Percentiles rank a stretch among this genome's conserved stretches.
These are phyloP conservation scores for Tuber brumale DNA, from an alignment of 495 filamentous ascomycete species.

Conservation along the genomic window DNA sequence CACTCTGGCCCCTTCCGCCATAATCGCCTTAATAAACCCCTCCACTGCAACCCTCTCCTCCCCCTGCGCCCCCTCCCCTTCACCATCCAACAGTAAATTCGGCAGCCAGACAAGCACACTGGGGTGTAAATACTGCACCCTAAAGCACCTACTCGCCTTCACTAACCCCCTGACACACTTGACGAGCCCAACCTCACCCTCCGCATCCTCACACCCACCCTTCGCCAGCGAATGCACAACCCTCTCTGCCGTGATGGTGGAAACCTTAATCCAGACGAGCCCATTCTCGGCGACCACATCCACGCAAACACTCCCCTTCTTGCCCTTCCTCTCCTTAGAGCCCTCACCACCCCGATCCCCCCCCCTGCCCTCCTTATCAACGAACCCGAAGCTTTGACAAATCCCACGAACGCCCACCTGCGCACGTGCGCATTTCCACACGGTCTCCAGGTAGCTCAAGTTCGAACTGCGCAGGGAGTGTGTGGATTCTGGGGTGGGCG, in stretches of 20 bases:
- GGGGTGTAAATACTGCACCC: constrained; percentile 55
- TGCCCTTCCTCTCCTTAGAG: constrained; percentile 20
- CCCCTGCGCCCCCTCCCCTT: background rate
- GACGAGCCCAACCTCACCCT: constrained; percentile 49
- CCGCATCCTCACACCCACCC: constrained; percentile 54
- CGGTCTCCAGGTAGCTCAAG: constrained; percentile 36
- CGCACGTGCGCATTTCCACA: constrained; percentile 38
- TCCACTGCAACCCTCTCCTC: background rate
- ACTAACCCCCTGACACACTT: constrained; percentile 53
- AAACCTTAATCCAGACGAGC: constrained; percentile 51
- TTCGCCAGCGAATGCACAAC: constrained; percentile 59
- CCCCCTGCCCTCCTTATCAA: constrained; percentile 8
- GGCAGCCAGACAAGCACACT: constrained; percentile 56
- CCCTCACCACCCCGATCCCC: constrained; percentile 5
- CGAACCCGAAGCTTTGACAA: constrained; percentile 29
- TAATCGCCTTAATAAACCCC: constrained; percentile 50
- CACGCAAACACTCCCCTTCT: constrained; percentile 35
- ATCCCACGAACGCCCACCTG: constrained; percentile 39
- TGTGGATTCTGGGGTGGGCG: background rate
- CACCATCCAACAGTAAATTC: background rate
- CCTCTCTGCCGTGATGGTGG: constrained; percentile 53
- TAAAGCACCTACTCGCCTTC: constrained; percentile 50
- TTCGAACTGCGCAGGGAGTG: constrained; percentile 36
- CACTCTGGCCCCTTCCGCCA: constrained; percentile 52
- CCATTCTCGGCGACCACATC: constrained; percentile 41